Conservation (phyloP, 345 rosid genomes). For the Cardamine chenopodiifolia region DNA sequence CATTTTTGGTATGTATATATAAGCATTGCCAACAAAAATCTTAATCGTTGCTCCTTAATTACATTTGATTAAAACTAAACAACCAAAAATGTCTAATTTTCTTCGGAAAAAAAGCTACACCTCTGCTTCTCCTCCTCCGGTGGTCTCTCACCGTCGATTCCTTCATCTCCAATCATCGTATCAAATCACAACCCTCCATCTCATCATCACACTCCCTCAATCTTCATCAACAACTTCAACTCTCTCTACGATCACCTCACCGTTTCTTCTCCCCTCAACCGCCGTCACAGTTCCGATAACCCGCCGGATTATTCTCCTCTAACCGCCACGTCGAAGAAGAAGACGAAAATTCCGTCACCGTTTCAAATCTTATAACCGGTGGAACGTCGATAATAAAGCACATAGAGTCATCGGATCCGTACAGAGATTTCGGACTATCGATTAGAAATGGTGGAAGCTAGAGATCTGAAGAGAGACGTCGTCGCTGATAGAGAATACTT, state of each 20-base stretch:
- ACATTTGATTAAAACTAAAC: slow-evolving; percentile 6
- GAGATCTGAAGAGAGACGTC: slow-evolving; percentile 49
- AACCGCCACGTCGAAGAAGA: neutral
- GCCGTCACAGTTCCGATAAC: slow-evolving; percentile 3
- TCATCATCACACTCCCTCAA: slow-evolving; percentile 31
- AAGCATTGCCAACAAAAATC: slow-evolving; percentile 11
- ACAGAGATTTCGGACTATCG: slow-evolving; percentile 71
- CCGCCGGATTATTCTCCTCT: neutral
- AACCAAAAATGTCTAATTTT: slow-evolving; percentile 32
- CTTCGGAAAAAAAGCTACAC: slow-evolving; percentile 32
- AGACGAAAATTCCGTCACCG: neutral
- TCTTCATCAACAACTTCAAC: slow-evolving; percentile 43
- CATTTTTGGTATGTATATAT: neutral
- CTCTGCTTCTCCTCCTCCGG: slow-evolving; percentile 40
- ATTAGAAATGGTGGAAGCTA: slow-evolving; percentile 95
- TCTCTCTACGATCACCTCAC: slow-evolving; percentile 45
- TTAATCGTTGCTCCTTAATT: neutral
- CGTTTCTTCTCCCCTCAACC: slow-evolving; percentile 36
- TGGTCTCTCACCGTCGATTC: slow-evolving; percentile 39
- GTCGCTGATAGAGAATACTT: slow-evolving; percentile 64
- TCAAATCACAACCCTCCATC: slow-evolving; percentile 32
- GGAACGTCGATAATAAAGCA: slow-evolving; percentile 63
- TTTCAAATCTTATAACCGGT: slow-evolving; percentile 42
- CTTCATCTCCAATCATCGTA: slow-evolving; percentile 38
- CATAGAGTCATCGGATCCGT: slow-evolving; percentile 70